These are phyloP conservation scores for Sordariomycetes sp. DNA, from an alignment of 2,329 filamentous ascomycete species.

Conservation along the genomic window DNA sequence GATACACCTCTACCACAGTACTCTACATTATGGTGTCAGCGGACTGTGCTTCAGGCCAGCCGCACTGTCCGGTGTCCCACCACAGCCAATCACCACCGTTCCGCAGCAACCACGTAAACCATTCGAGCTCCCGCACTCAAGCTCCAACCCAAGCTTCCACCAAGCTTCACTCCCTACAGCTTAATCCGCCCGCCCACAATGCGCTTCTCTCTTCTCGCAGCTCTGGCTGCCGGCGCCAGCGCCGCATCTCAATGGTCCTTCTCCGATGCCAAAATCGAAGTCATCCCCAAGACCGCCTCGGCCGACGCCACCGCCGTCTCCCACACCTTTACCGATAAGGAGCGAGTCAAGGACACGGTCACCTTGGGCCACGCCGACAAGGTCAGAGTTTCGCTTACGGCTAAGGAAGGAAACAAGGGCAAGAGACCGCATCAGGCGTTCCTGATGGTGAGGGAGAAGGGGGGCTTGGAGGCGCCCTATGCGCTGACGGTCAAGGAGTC, in stretches of 20 bases:
- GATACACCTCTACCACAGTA: too few relatives aligned
- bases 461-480: conserved; percentile 80
- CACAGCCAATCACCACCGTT: conserved; percentile 9
- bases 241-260: conserved; percentile 62
- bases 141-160: conserved; percentile 12
- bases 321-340: conserved; percentile 48
- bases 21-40: too few relatives aligned
- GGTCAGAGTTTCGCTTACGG: conserved; percentile 74
- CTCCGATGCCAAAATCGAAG: conserved; percentile 59
- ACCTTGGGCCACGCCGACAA: conserved; percentile 59
- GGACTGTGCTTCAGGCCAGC: too few relatives aligned
- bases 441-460: conserved; percentile 68
- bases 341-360: conserved; percentile 54
- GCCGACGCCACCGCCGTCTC: conserved; percentile 52
- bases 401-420: conserved; percentile 66
- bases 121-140: too few relatives aligned
- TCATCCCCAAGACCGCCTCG: conserved; percentile 60
- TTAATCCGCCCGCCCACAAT: too few relatives aligned
- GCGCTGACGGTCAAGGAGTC: conserved; percentile 76
- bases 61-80: background rate
- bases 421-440: conserved; percentile 94
- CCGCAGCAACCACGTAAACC: conserved; percentile 14
- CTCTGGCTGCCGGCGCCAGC: conserved; percentile 38
- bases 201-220: conserved; percentile 26
- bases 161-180: conserved; percentile 15